These are phyloP conservation scores for Yamadazyma aaseri DNA, from an alignment of 1,139 yeast genomes.

Conservation along the genomic window DNA sequence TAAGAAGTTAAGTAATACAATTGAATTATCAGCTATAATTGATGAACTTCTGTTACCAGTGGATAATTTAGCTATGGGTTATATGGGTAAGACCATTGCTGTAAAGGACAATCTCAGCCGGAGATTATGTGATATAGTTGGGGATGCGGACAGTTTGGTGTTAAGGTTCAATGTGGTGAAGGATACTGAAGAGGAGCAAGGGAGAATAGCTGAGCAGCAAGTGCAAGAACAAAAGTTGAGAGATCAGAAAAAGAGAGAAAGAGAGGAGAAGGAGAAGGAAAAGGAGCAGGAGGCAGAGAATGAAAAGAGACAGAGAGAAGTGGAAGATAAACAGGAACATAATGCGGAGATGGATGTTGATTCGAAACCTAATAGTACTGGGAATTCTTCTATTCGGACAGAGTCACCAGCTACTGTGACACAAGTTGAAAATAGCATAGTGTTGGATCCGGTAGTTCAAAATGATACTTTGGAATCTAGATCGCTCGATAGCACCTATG, in stretches of 20 bases:
- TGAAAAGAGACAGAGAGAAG: constrained; percentile 1
- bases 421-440: neutral
- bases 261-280: constrained; percentile 5
- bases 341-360: neutral
- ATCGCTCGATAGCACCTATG: no score
- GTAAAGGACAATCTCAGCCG: constrained; percentile 4
- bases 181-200: constrained; percentile 14
- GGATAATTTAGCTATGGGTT: constrained; percentile 6
- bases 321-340: neutral
- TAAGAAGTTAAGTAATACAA: constrained; percentile 10
- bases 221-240: constrained; percentile 6
- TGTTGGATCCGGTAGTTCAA: neutral
- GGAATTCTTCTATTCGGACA: neutral
- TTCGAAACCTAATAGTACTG: neutral
- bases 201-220: constrained; percentile 12
- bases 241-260: constrained; percentile 4
- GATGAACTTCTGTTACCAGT: constrained; percentile 3
- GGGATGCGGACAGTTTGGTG: constrained; percentile 14
- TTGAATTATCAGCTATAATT: constrained; percentile 6
- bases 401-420: neutral
- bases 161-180: constrained; percentile 12
- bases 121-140: constrained; percentile 10
- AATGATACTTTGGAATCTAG: no score
- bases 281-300: constrained; percentile 5
- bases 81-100: constrained; percentile 8